Percentiles rank a stretch among this genome's conserved stretches.
These are phyloP conservation scores for Trichoderma semiorbis DNA, from an alignment of 2,329 filamentous ascomycete genomes.

Conservation along the genomic window DNA sequence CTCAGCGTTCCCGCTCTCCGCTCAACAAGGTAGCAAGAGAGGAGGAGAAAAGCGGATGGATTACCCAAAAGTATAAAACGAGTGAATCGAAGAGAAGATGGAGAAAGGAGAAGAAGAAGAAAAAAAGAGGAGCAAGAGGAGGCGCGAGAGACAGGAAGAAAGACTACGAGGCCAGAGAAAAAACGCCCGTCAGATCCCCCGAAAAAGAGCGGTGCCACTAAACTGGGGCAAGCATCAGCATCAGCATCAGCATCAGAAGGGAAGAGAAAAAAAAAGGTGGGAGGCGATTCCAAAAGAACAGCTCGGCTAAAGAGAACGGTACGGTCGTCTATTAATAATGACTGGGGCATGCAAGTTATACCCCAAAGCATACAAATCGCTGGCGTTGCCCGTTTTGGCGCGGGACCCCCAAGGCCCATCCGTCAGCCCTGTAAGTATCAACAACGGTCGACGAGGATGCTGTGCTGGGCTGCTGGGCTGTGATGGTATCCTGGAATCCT, in stretches of 20 bases:
- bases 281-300: background rate
- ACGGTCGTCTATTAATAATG: background rate
- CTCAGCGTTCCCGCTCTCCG: background rate
- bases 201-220: background rate
- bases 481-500: background rate
- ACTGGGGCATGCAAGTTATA: constrained; percentile 1
- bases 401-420: background rate
- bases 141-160: background rate
- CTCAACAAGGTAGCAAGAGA: background rate
- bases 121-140: too few species aligned
- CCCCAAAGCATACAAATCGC: background rate
- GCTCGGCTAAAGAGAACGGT: background rate
- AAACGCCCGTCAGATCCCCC: background rate
- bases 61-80: background rate
- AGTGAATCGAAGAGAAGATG: background rate
- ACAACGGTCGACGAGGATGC: background rate
- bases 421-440: background rate
- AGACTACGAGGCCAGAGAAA: background rate
- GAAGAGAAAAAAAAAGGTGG: background rate
- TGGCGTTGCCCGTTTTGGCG: background rate
- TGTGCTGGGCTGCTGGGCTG: background rate
- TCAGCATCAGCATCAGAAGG: background rate
- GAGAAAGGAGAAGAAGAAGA: background rate
- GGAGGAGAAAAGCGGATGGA: background rate
- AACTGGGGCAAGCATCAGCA: background rate